A percentile compares a stretch with the other conserved stretches of the same genome.
These are phyloP conservation scores for Leishmania turanica DNA, from an alignment of 208 protist species.

Conservation along the genomic window DNA sequence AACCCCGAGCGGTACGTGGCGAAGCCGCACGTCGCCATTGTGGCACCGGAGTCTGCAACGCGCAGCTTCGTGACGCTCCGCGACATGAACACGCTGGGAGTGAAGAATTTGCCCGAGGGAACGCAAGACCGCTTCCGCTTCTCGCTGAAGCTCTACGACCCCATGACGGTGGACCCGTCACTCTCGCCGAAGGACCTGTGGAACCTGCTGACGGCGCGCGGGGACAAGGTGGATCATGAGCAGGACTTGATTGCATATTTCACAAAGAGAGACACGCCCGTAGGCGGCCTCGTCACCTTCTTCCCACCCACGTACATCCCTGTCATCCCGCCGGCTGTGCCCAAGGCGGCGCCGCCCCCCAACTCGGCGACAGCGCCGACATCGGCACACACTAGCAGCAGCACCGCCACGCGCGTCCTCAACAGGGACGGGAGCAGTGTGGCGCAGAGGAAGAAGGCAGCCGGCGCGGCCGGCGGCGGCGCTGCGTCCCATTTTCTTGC, in stretches of 20 bases:
- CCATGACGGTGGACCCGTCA: constrained; percentile 13
- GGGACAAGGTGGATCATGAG: constrained; percentile 39
- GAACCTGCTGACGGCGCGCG: constrained; percentile 26
- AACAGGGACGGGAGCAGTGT: not conserved
- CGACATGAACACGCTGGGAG: constrained; percentile 33
- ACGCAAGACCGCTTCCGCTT: constrained; percentile 55
- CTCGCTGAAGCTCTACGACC: constrained; percentile 40
- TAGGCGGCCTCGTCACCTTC: constrained; percentile 44
- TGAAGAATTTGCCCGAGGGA: constrained; percentile 35
- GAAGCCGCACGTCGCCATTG: constrained; percentile 57
- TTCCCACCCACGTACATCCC: constrained; percentile 43
- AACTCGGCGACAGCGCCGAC: not conserved
- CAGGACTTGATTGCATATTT: constrained; percentile 51
- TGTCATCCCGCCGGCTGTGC: constrained; percentile 8
- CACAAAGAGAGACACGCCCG: constrained; percentile 29
- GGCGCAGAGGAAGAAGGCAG: not conserved
- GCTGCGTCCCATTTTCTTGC: not conserved
- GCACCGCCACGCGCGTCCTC: not conserved
- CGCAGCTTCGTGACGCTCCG: constrained; percentile 63
- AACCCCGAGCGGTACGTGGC: constrained; percentile 72
- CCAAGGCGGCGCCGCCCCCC: not conserved
- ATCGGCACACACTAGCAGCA: not conserved
- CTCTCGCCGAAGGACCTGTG: constrained; percentile 38
- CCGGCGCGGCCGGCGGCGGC: not conserved
- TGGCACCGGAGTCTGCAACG: constrained; percentile 48